These are phyloP conservation scores for Arthrobotrys pseudoclavata DNA, from an alignment of 2,329 filamentous ascomycete species.

Conservation along the genomic window DNA sequence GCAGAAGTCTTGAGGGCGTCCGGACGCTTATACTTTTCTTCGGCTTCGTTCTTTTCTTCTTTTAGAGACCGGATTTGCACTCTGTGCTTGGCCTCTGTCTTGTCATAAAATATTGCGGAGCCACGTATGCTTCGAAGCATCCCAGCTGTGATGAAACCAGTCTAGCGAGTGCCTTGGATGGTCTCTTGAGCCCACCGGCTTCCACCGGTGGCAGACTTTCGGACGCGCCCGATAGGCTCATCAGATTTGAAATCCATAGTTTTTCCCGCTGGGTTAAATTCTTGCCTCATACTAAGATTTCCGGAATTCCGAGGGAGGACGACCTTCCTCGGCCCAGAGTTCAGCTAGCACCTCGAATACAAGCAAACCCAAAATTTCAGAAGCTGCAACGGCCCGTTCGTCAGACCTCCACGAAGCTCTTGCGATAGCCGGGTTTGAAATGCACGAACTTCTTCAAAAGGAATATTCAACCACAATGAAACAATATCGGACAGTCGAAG, in stretches of 20 bases:
- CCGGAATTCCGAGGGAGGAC: no score
- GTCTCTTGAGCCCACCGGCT: conserved; percentile 34
- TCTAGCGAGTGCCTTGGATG: conserved; percentile 13
- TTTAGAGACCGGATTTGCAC: conserved; percentile 17
- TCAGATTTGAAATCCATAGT: conserved; percentile 24
- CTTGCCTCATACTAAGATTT: conserved; percentile 20
- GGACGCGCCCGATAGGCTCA: conserved; percentile 29
- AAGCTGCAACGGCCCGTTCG: no score
- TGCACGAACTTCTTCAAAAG: neutral
- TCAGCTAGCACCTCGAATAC: neutral
- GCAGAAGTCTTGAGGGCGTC: conserved; percentile 1
- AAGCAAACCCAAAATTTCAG: neutral
- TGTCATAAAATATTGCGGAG: conserved; percentile 32
- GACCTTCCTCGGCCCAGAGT: neutral
- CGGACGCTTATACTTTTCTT: conserved; percentile 15
- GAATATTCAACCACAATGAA: neutral
- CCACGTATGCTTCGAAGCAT: conserved; percentile 28
- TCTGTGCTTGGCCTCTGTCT: conserved; percentile 10
- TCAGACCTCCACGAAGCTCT: neutral
- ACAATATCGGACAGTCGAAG: neutral
- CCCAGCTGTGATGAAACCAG: neutral
- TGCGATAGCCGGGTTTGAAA: neutral
- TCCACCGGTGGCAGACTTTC: conserved; percentile 33
- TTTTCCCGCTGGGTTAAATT: conserved; percentile 1
- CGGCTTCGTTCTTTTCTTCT: neutral